Conservation (phyloP, 805 yeast genomes). For the Clavispora santaluciae region DNA sequence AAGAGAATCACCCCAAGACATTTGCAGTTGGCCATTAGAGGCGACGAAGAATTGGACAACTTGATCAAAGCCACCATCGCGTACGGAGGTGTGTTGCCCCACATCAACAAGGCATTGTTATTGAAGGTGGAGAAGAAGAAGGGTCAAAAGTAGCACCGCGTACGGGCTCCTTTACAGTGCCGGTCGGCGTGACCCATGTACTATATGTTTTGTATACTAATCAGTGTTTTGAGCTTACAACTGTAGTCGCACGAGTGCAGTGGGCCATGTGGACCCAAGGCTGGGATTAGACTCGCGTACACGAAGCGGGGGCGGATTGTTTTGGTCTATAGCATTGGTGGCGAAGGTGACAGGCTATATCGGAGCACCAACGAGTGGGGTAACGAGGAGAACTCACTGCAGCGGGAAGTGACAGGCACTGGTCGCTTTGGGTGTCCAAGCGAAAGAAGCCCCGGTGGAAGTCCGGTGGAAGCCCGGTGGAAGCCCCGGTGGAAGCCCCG, state of each 20-base stretch:
- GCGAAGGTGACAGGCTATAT: too few species aligned
- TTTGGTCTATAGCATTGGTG: too few species aligned
- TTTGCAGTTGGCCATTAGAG: conserved; percentile 29
- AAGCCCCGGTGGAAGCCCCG: too few species aligned
- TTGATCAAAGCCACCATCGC: conserved; percentile 31
- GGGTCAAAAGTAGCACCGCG: conserved; percentile 13
- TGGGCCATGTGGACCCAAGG: too few species aligned
- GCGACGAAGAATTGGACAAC: conserved; percentile 30
- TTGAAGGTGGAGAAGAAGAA: conserved; percentile 29
- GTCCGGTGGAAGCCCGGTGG: too few species aligned
- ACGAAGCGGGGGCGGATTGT: too few species aligned
- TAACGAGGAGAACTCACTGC: neutral
- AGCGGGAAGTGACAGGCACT: neutral
- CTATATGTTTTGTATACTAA: conserved; percentile 16
- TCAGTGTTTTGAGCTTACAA: neutral
- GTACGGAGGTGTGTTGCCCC: conserved; percentile 32
- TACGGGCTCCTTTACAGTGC: conserved; percentile 1
- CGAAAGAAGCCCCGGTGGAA: too few species aligned
- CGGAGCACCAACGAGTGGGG: too few species aligned
- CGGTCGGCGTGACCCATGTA: too few species aligned
- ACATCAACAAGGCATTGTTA: conserved; percentile 30
- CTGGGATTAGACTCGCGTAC: too few species aligned
- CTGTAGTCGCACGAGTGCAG: too few species aligned
- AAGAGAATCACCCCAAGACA: conserved; percentile 31
- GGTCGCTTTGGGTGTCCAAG: too few species aligned